phyloP scores from a whole-genome alignment of 2,329 filamentous ascomycete species.

The Canariomyces notabilis region DNA sequence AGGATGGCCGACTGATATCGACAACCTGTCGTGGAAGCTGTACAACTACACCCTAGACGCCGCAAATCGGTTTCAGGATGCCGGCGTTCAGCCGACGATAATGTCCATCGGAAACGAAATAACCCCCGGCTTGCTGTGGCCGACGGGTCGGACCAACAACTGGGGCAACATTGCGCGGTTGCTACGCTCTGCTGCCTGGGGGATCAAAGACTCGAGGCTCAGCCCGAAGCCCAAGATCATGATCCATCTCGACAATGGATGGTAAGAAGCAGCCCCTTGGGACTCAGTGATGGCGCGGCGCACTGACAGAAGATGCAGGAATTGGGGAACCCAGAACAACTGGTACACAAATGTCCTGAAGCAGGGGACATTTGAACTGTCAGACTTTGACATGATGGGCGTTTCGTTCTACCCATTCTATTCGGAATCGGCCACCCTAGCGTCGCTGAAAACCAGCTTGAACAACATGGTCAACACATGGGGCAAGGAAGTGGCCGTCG shows the following conservation, averaged over 20 bases:
- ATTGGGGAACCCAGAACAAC: constrained; percentile 59
- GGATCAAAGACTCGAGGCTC: constrained; percentile 58
- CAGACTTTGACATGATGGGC: constrained; percentile 66
- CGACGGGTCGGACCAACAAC: constrained; percentile 51
- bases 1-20: constrained; percentile 58
- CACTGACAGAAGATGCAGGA: constrained; percentile 30
- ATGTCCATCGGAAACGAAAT: constrained; percentile 74
- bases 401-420: constrained; percentile 73
- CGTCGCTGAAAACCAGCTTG: constrained; percentile 50
- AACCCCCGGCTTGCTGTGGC: constrained; percentile 60
- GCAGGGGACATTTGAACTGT: constrained; percentile 42
- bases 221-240: constrained; percentile 60
- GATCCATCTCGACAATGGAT: constrained; percentile 73
- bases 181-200: constrained; percentile 58
- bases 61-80: constrained; percentile 54
- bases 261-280: constrained; percentile 26
- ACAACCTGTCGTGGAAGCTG: constrained; percentile 54
- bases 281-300: neutral
- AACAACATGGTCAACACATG: constrained; percentile 56
- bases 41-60: constrained; percentile 65
- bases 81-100: constrained; percentile 52
- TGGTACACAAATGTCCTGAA: constrained; percentile 53
- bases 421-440: constrained; percentile 52
- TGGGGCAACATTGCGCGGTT: constrained; percentile 58
- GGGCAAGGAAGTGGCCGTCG: constrained; percentile 63